Conservation (phyloP, 2,329 filamentous ascomycete species). For the Aspergillus jensenii region DNA sequence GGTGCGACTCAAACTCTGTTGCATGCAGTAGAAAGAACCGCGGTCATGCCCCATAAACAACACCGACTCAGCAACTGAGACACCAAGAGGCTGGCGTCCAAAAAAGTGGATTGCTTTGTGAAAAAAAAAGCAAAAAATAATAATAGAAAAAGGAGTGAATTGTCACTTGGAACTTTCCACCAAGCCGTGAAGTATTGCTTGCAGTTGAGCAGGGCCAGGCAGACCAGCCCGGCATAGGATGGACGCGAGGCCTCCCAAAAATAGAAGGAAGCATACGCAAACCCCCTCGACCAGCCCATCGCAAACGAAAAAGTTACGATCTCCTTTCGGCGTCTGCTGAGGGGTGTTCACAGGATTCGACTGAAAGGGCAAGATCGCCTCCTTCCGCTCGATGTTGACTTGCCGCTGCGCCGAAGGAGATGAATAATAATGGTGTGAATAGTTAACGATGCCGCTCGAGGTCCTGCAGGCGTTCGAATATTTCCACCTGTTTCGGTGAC, state of each 20-base stretch:
- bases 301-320: not conserved
- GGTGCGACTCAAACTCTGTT: not conserved
- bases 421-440: not conserved
- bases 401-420: not conserved
- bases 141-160: not conserved
- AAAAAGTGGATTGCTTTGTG: not conserved
- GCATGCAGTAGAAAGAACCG: not conserved
- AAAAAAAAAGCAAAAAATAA: not conserved
- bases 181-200: not conserved
- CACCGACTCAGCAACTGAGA: not conserved
- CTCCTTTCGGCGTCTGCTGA: not conserved
- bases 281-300: constrained; percentile 1
- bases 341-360: not conserved
- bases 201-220: not conserved
- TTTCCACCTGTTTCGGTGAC: not conserved
- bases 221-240: not conserved
- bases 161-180: not conserved
- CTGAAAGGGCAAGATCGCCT: not conserved
- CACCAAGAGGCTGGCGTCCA: not conserved
- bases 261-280: constrained; percentile 19
- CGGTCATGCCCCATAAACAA: not conserved
- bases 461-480: not conserved
- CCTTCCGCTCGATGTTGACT: not conserved
- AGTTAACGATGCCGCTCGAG: not conserved
- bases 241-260: constrained; percentile 14